phyloP scores from a whole-genome alignment of 306 rosid species.

The Lathyrus sativus region DNA sequence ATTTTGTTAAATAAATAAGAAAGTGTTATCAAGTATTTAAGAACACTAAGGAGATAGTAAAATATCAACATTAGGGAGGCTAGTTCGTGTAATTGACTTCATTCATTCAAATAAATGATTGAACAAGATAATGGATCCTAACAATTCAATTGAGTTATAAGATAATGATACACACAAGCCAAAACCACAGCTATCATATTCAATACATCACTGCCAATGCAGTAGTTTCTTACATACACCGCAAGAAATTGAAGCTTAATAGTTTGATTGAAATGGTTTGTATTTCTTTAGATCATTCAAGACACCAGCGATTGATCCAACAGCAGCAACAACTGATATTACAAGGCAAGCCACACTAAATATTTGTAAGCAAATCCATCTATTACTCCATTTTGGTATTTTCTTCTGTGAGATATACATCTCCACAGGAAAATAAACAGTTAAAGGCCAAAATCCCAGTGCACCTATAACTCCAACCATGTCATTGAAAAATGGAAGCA shows the following conservation, averaged over 20 bases:
- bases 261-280: conserved; percentile 55
- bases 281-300: conserved; percentile 55
- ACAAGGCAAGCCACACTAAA: conserved; percentile 57
- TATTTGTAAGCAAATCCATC: conserved; percentile 63
- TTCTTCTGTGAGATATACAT: conserved; percentile 76
- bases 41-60: background rate
- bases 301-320: conserved; percentile 78
- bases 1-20: background rate
- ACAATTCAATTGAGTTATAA: conserved; percentile 5
- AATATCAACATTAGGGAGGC: background rate
- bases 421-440: conserved; percentile 73
- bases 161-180: conserved; percentile 21
- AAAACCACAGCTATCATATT: conserved; percentile 23
- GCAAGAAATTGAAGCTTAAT: conserved; percentile 28
- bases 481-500: conserved; percentile 83
- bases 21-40: background rate
- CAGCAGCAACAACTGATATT: conserved; percentile 57
- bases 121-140: conserved; percentile 19
- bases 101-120: conserved; percentile 3
- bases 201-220: background rate
- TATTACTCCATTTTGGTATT: conserved; percentile 71
- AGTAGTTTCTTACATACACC: conserved; percentile 17
- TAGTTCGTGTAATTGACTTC: background rate
- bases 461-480: conserved; percentile 83
- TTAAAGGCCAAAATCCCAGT: conserved; percentile 79